phyloP scores from a whole-genome alignment of 352 stramenopile species.

The Globisporangium paroecandrum region DNA sequence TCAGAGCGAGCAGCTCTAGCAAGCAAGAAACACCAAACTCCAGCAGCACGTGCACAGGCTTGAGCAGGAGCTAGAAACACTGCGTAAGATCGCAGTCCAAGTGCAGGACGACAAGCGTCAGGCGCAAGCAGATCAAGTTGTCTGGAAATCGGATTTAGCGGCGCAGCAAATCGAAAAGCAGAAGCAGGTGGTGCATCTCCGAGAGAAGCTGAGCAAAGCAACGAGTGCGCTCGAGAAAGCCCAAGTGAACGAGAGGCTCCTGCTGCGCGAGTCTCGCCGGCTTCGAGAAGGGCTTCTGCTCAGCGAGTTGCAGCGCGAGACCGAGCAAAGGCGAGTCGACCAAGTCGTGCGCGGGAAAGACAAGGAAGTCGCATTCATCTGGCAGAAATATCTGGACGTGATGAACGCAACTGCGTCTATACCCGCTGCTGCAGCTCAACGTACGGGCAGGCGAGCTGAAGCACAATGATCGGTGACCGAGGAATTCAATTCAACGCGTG shows the following conservation, averaged over 20 bases:
- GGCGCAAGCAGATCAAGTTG: constrained; percentile 21
- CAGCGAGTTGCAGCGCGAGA: constrained; percentile 56
- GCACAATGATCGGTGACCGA: background rate
- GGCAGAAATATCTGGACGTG: constrained; percentile 59
- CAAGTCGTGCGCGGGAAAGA: constrained; percentile 53
- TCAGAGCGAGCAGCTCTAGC: constrained; percentile 28
- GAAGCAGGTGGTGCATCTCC: constrained; percentile 23
- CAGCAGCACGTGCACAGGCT: constrained; percentile 25
- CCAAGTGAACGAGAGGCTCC: constrained; percentile 41
- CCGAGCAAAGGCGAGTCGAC: constrained; percentile 42
- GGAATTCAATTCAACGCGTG: background rate
- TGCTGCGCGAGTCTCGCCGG: constrained; percentile 44
- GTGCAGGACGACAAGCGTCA: constrained; percentile 20
- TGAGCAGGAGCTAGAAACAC: constrained; percentile 9
- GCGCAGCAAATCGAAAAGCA: constrained; percentile 36
- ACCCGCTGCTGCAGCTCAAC: background rate
- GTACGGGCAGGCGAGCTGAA: background rate
- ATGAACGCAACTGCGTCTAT: constrained; percentile 21
- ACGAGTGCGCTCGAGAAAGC: constrained; percentile 31
- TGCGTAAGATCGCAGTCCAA: constrained; percentile 22
- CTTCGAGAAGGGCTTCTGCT: constrained; percentile 59
- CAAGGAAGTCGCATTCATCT: constrained; percentile 67
- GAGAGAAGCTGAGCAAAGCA: constrained; percentile 25
- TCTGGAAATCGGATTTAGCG: constrained; percentile 19
- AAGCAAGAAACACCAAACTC: constrained; percentile 30